phyloP scores from a whole-genome alignment of 371 early-diverging fungal genomes.

The Mucor sp. region DNA sequence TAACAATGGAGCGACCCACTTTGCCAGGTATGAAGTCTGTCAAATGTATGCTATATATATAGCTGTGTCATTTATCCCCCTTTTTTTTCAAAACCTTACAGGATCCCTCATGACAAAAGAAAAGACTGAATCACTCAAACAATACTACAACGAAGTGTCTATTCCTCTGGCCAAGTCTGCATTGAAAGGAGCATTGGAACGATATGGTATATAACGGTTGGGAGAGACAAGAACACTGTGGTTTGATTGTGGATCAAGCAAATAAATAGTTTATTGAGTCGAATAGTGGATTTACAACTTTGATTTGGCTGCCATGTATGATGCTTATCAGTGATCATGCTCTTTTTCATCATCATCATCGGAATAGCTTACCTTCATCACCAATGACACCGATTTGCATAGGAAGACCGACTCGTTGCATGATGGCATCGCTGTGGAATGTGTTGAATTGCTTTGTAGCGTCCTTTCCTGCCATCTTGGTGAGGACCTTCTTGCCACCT shows the following conservation, averaged over 20 bases:
- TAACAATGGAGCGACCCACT: not conserved
- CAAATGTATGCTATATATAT: not conserved
- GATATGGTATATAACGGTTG: not conserved
- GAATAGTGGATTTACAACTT: not conserved
- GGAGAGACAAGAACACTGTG: too few relatives aligned
- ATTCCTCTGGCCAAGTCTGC: not conserved
- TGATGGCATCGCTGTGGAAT: slow-evolving; percentile 71
- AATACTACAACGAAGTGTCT: not conserved
- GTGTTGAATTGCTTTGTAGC: slow-evolving; percentile 88
- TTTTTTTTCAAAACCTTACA: not conserved
- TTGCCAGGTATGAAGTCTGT: not conserved
- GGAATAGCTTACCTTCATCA: not conserved
- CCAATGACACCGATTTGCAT: slow-evolving; percentile 59
- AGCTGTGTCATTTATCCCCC: not conserved
- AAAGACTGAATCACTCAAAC: not conserved
- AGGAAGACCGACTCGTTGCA: slow-evolving; percentile 60
- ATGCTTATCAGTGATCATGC: not conserved
- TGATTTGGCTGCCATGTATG: not conserved
- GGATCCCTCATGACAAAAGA: not conserved
- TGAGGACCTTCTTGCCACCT: slow-evolving; percentile 67
- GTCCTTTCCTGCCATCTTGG: slow-evolving; percentile 85
- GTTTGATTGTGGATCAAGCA: too few relatives aligned
- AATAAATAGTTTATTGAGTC: too few relatives aligned
- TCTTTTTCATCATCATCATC: not conserved
- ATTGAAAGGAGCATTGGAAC: not conserved